These are phyloP conservation scores for Cystobasidium onofrii DNA, from an alignment of 768 basidiomycete genomes.

Conservation along the genomic window DNA sequence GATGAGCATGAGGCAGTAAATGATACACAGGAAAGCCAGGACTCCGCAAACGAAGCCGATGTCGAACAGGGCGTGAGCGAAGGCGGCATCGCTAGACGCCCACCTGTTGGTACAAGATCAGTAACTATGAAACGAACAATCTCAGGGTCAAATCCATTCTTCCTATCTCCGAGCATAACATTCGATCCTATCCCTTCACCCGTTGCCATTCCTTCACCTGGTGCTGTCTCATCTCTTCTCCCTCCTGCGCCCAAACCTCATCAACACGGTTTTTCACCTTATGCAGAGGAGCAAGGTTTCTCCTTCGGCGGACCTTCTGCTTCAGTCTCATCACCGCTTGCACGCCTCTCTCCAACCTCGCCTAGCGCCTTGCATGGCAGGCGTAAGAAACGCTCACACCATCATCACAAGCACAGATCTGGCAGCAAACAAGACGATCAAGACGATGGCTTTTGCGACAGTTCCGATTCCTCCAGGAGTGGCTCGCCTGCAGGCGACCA, in stretches of 20 bases:
- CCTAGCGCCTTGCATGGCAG: neutral
- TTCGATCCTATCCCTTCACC: neutral
- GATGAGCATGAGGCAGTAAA: neutral
- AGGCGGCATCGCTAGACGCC: neutral
- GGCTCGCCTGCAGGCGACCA: neutral
- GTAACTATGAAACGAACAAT: neutral
- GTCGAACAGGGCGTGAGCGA: neutral
- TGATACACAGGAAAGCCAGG: neutral
- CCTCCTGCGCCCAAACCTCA: slow-evolving; percentile 30
- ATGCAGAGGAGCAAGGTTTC: neutral
- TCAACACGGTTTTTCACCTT: slow-evolving; percentile 27
- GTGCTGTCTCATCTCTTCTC: neutral
- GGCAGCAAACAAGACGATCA: neutral
- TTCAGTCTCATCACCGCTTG: neutral
- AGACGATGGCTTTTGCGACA: neutral
- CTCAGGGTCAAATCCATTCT: neutral
- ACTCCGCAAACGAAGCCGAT: neutral
- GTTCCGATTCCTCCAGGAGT: neutral
- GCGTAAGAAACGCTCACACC: neutral
- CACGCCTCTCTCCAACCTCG: neutral
- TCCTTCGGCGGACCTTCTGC: neutral
- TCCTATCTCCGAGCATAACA: neutral
- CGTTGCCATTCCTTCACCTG: neutral
- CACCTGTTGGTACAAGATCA: neutral
- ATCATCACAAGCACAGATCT: neutral